Evolutionary conservation across 371 early-diverging fungal genomes (phyloP).

Genomic region (Paramicrosporidium saccamoebae): DNA sequence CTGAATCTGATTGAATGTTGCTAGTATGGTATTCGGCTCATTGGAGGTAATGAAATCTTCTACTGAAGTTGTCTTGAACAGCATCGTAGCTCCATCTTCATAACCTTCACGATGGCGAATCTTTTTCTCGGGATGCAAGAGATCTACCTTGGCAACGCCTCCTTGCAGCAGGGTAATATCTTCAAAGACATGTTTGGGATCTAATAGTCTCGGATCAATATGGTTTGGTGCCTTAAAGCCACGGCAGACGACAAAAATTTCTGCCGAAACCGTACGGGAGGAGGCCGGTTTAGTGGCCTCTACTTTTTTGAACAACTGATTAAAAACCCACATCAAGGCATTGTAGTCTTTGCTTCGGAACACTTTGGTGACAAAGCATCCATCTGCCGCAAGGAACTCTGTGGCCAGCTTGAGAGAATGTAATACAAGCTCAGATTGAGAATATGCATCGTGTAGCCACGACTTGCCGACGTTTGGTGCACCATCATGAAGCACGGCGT

Average conservation of each 20-base stretch:
- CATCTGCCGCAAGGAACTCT: constrained; percentile 74
- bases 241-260: constrained; percentile 94
- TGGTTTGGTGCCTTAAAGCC: constrained; percentile 78
- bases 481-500: constrained; percentile 98
- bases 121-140: constrained; percentile 19
- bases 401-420: constrained; percentile 80
- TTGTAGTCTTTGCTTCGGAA: constrained; percentile 98
- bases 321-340: constrained; percentile 86
- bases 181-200: constrained; percentile 76
- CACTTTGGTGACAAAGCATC: constrained; percentile 96
- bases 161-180: constrained; percentile 12
- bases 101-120: constrained; percentile 77
- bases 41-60: constrained; percentile 34
- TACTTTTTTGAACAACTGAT: constrained; percentile 85
- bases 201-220: constrained; percentile 77
- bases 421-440: constrained; percentile 86
- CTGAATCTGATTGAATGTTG: constrained; percentile 23
- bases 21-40: constrained; percentile 41
- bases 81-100: constrained; percentile 64
- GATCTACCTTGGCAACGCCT: constrained; percentile 5
- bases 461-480: constrained; percentile 97
- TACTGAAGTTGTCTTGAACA: constrained; percentile 25
- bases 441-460: constrained; percentile 94
- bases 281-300: constrained; percentile 99
- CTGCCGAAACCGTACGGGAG: constrained; percentile 97